Evolutionary conservation across 768 basidiomycete genomes (phyloP).

Genomic region (Auricularia sp.): DNA sequence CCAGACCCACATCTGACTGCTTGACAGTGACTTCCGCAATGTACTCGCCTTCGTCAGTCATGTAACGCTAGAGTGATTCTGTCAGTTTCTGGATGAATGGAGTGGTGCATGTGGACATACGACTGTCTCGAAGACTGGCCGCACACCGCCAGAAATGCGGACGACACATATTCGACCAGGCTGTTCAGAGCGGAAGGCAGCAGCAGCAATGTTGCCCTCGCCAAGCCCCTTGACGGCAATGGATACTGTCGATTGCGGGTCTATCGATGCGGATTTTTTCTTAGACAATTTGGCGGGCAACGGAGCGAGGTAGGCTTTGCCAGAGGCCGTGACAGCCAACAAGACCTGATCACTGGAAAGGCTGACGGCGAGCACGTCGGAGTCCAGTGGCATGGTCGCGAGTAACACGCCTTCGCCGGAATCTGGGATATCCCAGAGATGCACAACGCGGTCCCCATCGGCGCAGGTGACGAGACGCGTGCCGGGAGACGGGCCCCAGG

Average conservation of each 20-base stretch:
- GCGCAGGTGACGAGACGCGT: conserved; percentile 49
- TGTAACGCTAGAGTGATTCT: conserved; percentile 34
- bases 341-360: conserved; percentile 30
- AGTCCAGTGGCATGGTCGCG: conserved; percentile 55
- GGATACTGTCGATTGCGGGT: conserved; percentile 41
- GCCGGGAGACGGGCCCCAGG: conserved; percentile 38
- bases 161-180: conserved; percentile 41
- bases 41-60: conserved; percentile 44
- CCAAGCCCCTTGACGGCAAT: conserved; percentile 24
- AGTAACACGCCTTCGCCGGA: conserved; percentile 41
- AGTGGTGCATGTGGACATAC: conserved; percentile 31
- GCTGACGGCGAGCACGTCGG: conserved; percentile 26
- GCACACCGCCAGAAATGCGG: conserved; percentile 44
- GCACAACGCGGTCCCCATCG: conserved; percentile 51
- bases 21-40: conserved; percentile 32
- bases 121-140: conserved; percentile 49
- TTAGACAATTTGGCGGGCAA: conserved; percentile 40
- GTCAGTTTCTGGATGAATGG: background rate
- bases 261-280: conserved; percentile 34
- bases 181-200: conserved; percentile 34
- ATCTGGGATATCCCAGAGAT: conserved; percentile 48
- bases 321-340: conserved; percentile 48
- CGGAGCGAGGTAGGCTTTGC: conserved; percentile 47
- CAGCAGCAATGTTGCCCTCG: conserved; percentile 33
- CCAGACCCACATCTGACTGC: conserved; percentile 11